These are phyloP conservation scores for Viridothelium virens DNA, from an alignment of 495 filamentous ascomycete species.

Conservation along the genomic window DNA sequence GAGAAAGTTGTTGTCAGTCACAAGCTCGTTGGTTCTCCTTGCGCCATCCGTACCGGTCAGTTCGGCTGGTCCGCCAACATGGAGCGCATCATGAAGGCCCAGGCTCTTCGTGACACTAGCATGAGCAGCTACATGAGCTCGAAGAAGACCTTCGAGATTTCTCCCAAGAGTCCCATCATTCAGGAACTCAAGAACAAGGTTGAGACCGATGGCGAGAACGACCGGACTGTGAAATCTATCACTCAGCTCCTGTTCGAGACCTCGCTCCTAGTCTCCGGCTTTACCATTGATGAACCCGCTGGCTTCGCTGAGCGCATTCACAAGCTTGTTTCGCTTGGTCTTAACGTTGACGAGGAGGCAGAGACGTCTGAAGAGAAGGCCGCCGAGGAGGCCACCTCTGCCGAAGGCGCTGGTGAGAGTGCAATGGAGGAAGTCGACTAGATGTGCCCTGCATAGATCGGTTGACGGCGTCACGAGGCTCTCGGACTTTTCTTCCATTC, in stretches of 20 bases:
- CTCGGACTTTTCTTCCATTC: background rate
- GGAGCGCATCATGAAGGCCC: slow-evolving; percentile 99
- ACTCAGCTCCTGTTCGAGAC: slow-evolving; percentile 97
- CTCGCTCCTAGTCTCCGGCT: slow-evolving; percentile 93
- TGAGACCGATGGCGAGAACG: slow-evolving; percentile 90
- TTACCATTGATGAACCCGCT: slow-evolving; percentile 98
- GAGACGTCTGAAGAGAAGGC: slow-evolving; percentile 60
- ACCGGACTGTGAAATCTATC: slow-evolving; percentile 97
- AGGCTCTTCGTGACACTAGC: slow-evolving; percentile 98
- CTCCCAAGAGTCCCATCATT: slow-evolving; percentile 95
- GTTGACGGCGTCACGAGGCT: slow-evolving; percentile 9
- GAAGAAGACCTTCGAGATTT: slow-evolving; percentile 99
- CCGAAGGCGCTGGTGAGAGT: slow-evolving; percentile 54
- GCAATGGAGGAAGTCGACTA: slow-evolving; percentile 72
- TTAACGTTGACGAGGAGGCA: slow-evolving; percentile 91
- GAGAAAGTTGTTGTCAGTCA: slow-evolving; percentile 99
- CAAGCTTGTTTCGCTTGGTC: slow-evolving; percentile 91
- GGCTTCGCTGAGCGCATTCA: slow-evolving; percentile 97
- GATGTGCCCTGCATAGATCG: slow-evolving; percentile 23
- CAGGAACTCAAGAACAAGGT: slow-evolving; percentile 98
- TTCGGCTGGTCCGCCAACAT: slow-evolving; percentile 99
- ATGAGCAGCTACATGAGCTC: slow-evolving; percentile 99
- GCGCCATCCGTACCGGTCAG: slow-evolving; percentile 98
- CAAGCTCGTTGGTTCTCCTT: slow-evolving; percentile 93
- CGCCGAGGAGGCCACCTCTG: slow-evolving; percentile 45